phyloP scores from a whole-genome alignment of 129 eudicot genomes.

The Artemisia argyi region DNA sequence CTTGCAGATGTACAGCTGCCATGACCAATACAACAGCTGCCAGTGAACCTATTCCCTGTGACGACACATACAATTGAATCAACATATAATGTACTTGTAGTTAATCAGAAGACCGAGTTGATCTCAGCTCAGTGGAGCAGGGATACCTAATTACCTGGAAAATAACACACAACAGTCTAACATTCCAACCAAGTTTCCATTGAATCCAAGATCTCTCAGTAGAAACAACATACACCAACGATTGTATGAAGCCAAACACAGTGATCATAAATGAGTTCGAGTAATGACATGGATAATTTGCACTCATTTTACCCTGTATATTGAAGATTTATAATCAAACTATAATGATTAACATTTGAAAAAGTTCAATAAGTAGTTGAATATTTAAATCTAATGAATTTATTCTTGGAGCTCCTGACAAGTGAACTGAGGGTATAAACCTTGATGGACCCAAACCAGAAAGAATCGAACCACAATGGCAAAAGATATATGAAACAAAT shows the following conservation, averaged over 20 bases:
- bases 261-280: slow-evolving; percentile 29
- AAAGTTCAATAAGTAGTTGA: neutral
- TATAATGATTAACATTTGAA: neutral
- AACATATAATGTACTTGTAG: neutral
- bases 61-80: neutral
- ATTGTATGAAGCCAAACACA: slow-evolving; percentile 28
- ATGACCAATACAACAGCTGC: slow-evolving; percentile 21
- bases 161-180: slow-evolving; percentile 22
- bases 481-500: neutral
- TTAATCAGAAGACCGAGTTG: neutral
- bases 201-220: slow-evolving; percentile 44
- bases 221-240: slow-evolving; percentile 22
- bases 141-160: slow-evolving; percentile 34
- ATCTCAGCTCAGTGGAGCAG: neutral
- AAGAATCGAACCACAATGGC: neutral
- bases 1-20: slow-evolving; percentile 44
- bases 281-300: slow-evolving; percentile 37
- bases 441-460: neutral
- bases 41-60: slow-evolving; percentile 52
- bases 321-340: neutral
- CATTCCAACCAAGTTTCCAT: slow-evolving; percentile 53
- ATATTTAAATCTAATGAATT: neutral
- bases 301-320: slow-evolving; percentile 35
- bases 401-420: neutral
- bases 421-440: neutral